phyloP scores from a whole-genome alignment of 768 basidiomycete species.

The Pleurotus ostreatus region DNA sequence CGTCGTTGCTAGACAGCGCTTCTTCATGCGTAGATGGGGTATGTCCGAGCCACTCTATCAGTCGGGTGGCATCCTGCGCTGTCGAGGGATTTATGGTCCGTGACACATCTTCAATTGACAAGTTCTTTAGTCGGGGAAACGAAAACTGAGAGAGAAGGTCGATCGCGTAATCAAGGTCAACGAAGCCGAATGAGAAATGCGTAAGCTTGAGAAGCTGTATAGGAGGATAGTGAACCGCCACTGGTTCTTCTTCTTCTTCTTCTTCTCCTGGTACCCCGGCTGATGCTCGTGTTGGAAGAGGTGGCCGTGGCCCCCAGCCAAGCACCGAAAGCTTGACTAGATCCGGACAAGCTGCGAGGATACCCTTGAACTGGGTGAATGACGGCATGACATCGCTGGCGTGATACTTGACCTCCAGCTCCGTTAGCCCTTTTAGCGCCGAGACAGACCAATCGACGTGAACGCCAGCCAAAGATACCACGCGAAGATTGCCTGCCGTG shows the following conservation, averaged over 20 bases:
- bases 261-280: not conserved
- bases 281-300: not conserved
- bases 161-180: conserved; percentile 35
- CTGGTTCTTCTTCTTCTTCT: not conserved
- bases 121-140: conserved; percentile 19
- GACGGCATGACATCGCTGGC: conserved; percentile 54
- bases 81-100: conserved; percentile 29
- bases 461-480: conserved; percentile 49
- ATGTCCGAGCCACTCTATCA: conserved; percentile 31
- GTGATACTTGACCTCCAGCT: conserved; percentile 53
- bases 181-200: conserved; percentile 37
- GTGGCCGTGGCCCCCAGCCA: conserved; percentile 46
- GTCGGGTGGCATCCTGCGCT: conserved; percentile 27
- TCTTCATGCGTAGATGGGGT: too few relatives aligned
- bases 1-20: too few relatives aligned
- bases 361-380: conserved; percentile 37
- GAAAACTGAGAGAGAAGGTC: conserved; percentile 33
- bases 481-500: conserved; percentile 26
- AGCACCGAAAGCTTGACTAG: conserved; percentile 43
- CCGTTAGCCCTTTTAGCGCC: conserved; percentile 36
- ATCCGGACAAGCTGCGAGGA: conserved; percentile 36
- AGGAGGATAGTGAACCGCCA: conserved; percentile 8
- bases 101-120: conserved; percentile 40
- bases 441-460: conserved; percentile 51
- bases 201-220: conserved; percentile 26